A percentile compares a stretch with the other conserved stretches of the same genome.
phyloP scores from a whole-genome alignment of 805 yeast species.

The Torulaspora delbrueckii region DNA sequence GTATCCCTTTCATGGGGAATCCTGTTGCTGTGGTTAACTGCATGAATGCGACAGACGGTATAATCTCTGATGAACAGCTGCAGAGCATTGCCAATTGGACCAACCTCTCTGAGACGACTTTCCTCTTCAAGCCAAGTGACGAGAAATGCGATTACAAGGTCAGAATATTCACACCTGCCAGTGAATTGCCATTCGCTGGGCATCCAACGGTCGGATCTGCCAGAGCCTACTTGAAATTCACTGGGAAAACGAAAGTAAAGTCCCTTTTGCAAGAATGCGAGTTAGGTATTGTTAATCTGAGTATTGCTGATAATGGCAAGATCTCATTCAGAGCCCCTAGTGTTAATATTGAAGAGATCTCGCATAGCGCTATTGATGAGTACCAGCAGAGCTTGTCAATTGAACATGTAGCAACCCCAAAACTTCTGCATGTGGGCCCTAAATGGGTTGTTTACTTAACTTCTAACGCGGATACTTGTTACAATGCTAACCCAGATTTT shows the following conservation, averaged over 20 bases:
- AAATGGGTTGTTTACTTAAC: slow-evolving; percentile 41
- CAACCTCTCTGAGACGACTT: slow-evolving; percentile 55
- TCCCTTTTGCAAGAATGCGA: slow-evolving; percentile 42
- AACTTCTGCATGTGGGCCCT: slow-evolving; percentile 43
- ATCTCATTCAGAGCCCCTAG: slow-evolving; percentile 32
- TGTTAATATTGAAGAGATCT: slow-evolving; percentile 16
- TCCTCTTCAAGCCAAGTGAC: slow-evolving; percentile 41
- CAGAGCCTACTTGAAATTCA: slow-evolving; percentile 41
- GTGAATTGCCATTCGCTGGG: slow-evolving; percentile 58
- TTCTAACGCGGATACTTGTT: slow-evolving; percentile 33
- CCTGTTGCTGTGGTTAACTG: slow-evolving; percentile 48
- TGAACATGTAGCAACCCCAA: slow-evolving; percentile 22
- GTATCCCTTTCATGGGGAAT: slow-evolving; percentile 42
- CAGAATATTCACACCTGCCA: slow-evolving; percentile 45
- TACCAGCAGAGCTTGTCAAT: slow-evolving; percentile 15
- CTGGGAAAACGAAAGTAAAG: slow-evolving; percentile 27
- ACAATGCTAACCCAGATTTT: slow-evolving; percentile 34
- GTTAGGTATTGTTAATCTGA: slow-evolving; percentile 41
- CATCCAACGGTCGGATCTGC: slow-evolving; percentile 58
- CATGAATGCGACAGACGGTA: slow-evolving; percentile 15
- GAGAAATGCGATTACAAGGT: slow-evolving; percentile 43
- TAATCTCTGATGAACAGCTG: slow-evolving; percentile 40
- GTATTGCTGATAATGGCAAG: slow-evolving; percentile 19
- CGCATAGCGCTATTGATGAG: slow-evolving; percentile 5
- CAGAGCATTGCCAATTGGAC: slow-evolving; percentile 53